Conservation (phyloP, 306 rosid species). For the Cajanus cajan region DNA sequence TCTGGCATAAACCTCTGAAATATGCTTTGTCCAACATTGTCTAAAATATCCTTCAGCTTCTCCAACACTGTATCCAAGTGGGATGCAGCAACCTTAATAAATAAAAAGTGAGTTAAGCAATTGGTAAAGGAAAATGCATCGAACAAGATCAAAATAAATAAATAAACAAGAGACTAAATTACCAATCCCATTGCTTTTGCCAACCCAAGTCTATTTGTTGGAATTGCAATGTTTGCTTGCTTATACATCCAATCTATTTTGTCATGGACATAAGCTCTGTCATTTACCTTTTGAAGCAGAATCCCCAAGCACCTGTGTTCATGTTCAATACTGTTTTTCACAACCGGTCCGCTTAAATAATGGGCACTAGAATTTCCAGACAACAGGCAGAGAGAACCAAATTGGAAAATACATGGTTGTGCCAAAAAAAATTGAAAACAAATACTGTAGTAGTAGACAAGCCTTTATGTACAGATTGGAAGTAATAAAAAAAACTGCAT, state of each 20-base stretch:
- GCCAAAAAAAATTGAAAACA: constrained; percentile 11
- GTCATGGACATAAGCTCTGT: constrained; percentile 76
- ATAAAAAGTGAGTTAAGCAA: constrained; percentile 30
- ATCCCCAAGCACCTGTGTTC: constrained; percentile 82
- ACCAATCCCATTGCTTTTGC: constrained; percentile 99
- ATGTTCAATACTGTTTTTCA: constrained; percentile 25
- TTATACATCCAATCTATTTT: constrained; percentile 89
- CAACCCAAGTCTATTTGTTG: constrained; percentile 88
- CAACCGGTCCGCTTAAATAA: constrained; percentile 8
- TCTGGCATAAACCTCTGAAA: constrained; percentile 69
- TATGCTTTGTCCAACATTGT: constrained; percentile 81
- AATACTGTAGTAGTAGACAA: background rate
- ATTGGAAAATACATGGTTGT: constrained; percentile 3
- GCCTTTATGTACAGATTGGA: background rate
- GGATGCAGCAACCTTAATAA: constrained; percentile 89
- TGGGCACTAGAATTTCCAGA: constrained; percentile 15
- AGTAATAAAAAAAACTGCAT: background rate
- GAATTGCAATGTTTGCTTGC: constrained; percentile 73
- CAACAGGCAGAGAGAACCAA: background rate
- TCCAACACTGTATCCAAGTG: constrained; percentile 97
- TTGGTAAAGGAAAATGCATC: too few species aligned
- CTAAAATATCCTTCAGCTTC: constrained; percentile 88
- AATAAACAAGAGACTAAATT: constrained; percentile 21
- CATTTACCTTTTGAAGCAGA: constrained; percentile 88
- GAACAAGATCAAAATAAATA: background rate